These are phyloP conservation scores for Jatropha curcas DNA, from an alignment of 345 rosid species.

Conservation along the genomic window DNA sequence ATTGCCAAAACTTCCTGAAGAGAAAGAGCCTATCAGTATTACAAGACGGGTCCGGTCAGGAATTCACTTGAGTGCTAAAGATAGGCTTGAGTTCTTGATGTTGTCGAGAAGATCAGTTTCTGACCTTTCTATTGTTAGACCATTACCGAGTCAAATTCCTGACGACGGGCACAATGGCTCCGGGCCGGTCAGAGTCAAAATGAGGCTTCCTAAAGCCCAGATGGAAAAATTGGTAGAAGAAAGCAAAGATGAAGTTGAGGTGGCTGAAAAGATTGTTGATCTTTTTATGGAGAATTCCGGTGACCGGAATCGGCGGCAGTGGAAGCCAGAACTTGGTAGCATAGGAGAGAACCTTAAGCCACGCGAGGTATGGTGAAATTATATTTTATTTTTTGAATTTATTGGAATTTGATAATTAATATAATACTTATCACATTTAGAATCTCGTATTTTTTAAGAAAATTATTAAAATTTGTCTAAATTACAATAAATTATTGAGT, in stretches of 20 bases:
- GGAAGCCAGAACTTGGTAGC: constrained; percentile 26
- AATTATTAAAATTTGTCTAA: too few relatives aligned
- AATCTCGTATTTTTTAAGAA: too few relatives aligned
- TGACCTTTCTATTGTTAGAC: constrained; percentile 13
- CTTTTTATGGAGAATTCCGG: constrained; percentile 22
- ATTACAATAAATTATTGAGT: too few relatives aligned
- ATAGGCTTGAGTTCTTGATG: constrained; percentile 28
- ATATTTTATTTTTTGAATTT: background rate
- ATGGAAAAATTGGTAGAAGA: constrained; percentile 21
- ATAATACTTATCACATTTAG: too few relatives aligned
- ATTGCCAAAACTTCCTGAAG: constrained; percentile 19
- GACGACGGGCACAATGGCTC: background rate
- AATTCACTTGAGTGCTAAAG: constrained; percentile 25
- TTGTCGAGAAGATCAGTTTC: constrained; percentile 23
- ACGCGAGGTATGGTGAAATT: constrained; percentile 7
- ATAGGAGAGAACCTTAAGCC: constrained; percentile 14
- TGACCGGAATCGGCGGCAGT: background rate
- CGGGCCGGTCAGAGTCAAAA: constrained; percentile 13
- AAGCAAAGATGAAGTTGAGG: constrained; percentile 19
- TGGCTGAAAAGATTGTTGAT: constrained; percentile 26
- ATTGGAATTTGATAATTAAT: too few relatives aligned
- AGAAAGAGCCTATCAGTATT: background rate
- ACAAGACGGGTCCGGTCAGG: constrained; percentile 23
- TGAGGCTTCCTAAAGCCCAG: constrained; percentile 27
- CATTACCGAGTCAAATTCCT: background rate